Percentiles rank a stretch among this genome's conserved stretches.
Conservation (phyloP, 345 rosid genomes). For the Eucalyptus tenuipes region DNA sequence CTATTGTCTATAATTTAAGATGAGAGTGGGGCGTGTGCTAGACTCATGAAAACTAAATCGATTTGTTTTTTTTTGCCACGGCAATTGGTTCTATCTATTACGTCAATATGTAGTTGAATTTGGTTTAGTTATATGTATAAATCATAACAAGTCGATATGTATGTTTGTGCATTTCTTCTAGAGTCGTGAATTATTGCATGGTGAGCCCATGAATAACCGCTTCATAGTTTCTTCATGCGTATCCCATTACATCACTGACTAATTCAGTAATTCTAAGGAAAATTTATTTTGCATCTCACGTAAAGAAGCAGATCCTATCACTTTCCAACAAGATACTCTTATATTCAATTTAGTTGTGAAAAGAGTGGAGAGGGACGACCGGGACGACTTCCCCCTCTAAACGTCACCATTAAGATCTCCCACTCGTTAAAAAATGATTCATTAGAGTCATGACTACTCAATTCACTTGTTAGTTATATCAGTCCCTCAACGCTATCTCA, state of each 20-base stretch:
- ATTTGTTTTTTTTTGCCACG: neutral
- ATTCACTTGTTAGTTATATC: neutral
- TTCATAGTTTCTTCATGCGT: neutral
- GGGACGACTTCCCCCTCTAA: neutral
- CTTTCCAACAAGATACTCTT: neutral
- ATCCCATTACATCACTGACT: neutral
- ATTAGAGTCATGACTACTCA: neutral
- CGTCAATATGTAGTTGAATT: neutral
- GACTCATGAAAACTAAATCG: neutral
- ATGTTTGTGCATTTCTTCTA: neutral
- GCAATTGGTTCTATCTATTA: neutral
- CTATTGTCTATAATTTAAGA: neutral
- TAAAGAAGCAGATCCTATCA: neutral
- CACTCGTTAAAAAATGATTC: neutral
- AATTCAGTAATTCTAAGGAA: neutral
- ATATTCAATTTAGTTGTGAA: neutral
- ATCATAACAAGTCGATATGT: neutral
- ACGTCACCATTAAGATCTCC: neutral
- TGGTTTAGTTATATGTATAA: neutral
- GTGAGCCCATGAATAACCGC: neutral
- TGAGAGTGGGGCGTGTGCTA: neutral
- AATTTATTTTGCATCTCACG: neutral
- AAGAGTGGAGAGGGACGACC: neutral
- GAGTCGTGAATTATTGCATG: neutral
- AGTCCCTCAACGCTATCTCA: rapidly evolving